Base-by-base conservation (phyloP, 2,329 filamentous ascomycete genomes). In the Epichloe gansuensis region DNA sequence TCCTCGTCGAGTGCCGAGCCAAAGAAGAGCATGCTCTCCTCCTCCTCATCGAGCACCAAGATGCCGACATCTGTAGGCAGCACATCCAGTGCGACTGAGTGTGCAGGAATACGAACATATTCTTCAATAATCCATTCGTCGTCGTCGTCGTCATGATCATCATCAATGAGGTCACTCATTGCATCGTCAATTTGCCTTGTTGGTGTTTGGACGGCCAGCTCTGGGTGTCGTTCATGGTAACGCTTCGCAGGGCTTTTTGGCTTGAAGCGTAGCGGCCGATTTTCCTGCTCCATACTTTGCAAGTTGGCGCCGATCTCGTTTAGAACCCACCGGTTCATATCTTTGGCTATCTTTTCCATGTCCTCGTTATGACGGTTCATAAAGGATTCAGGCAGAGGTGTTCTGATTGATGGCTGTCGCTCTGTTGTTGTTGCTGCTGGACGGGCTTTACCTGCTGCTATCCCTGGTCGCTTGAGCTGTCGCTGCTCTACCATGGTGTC, bases 121-220 rank as follows among this genome's bases (percentile, higher is more conserved):
- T 80, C 82, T 54, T 84, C 81, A 43, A 81, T 75, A 31, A 84
- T 71, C 67, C 82, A 84, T 50, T 83, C 79, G 3, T 73, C 72
- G 17, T 78, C 77, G 53, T 75, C 66, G 21, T 67, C 66, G 13
- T 76, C 74, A 12, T 76, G 74, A 17, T 69, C 70, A 27, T 70
- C 68, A 51, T 65, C 17, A 21, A 21, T 71, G 15, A 62, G 62
- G n/a, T 73, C 67, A 23, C 65, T 68, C 59, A 68, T 66, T 31
- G 63, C 62, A 48, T 64, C 63, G 38, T 69, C 69, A 13, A 17
- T 23, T 27, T 48, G 36, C n/a, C 17, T 43, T 3, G 50, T 45
- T 7, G 39, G 12, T 3, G 36, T 39, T 17, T 53, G 39, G 9
- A 25, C 23, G 11, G 51, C 49, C 34, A 38, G 6, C 36, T 74